Evolutionary conservation across 352 stramenopile species (phyloP), one percentile per base, ranked within the genome.

Genomic region (Aphanomyces astaci): DNA sequence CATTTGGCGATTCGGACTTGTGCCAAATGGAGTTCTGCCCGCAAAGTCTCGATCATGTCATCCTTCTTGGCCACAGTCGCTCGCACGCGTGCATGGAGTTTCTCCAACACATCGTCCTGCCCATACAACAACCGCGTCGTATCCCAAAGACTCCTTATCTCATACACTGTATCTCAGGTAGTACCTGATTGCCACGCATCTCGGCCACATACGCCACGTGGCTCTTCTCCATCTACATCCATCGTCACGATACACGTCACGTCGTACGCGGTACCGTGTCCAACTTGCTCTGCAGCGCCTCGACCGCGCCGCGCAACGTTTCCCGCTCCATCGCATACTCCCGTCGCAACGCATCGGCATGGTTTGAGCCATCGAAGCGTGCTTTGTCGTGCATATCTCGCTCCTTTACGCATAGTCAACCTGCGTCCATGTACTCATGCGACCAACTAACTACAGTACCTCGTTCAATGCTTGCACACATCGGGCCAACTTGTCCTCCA

Each of bases 1-100:
- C 81, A 89, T 65, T 89, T 91, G 22, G 89, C 76, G 1, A 93
- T 74, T 64, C 90, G 84, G 2, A 81, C 82, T n/a, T 88, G 78
- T n/a, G 84, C 54, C 54, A 91, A 45, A 71, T 89, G 80, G 48
- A 87, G 59, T 39, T 91, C 81, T 31, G 88, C 84, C 28, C 89
- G 81, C 15, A 90, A 71, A 7, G 79, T 81, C 9, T 71, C 71
- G 40, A 91, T 89, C 43, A 74, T 68, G 48, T 88, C 74, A 59
- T 93, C 83, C 70, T 91, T 93, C 3, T 80, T 74, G 39, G 73
- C 80, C 17, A 93, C 66, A 2, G 82, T 91, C 5, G 79, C 67
- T 22, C 84, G 83, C 11, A 93, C 80, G 40, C 84, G 82, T 27
- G 89, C 78, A 57, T 93, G 82, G 27, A 93, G 70, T 19, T 78